phyloP scores from a whole-genome alignment of 148 eudicot genomes.

The Nyssa sinensis region DNA sequence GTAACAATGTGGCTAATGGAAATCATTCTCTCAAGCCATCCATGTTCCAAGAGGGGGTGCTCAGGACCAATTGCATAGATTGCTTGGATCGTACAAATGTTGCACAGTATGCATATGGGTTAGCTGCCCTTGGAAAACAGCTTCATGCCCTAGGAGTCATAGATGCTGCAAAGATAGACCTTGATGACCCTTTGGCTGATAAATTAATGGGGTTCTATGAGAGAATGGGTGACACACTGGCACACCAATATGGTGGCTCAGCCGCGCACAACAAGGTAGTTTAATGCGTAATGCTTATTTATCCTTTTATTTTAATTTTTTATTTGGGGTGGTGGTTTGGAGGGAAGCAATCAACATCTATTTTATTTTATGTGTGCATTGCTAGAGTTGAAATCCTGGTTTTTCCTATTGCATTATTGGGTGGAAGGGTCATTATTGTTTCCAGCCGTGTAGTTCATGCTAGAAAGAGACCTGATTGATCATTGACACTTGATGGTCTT shows the following conservation, averaged over 20 bases:
- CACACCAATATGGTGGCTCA: slow-evolving; percentile 94
- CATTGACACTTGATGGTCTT: too few relatives aligned
- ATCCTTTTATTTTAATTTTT: too few relatives aligned
- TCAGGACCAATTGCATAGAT: slow-evolving; percentile 93
- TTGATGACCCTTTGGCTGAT: slow-evolving; percentile 69
- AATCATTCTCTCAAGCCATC: slow-evolving; percentile 37
- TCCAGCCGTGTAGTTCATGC: too few relatives aligned
- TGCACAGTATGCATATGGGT: slow-evolving; percentile 90
- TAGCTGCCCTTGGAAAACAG: slow-evolving; percentile 82
- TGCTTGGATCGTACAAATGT: slow-evolving; percentile 94
- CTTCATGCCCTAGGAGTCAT: slow-evolving; percentile 60
- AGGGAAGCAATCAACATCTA: too few relatives aligned
- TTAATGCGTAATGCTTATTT: neutral
- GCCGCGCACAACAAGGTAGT: slow-evolving; percentile 94
- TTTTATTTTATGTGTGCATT: too few relatives aligned
- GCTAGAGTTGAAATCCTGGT: too few relatives aligned
- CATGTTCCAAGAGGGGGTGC: slow-evolving; percentile 70
- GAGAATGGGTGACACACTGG: slow-evolving; percentile 95
- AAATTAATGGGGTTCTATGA: slow-evolving; percentile 78
- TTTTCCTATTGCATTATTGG: too few relatives aligned
- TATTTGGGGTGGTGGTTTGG: too few relatives aligned
- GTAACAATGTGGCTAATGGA: slow-evolving; percentile 31
- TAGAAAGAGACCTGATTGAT: too few relatives aligned
- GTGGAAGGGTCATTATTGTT: too few relatives aligned
- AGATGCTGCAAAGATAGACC: slow-evolving; percentile 60